Base-by-base conservation (phyloP, 2,329 filamentous ascomycete species). In the Colletotrichum liriopes region DNA sequence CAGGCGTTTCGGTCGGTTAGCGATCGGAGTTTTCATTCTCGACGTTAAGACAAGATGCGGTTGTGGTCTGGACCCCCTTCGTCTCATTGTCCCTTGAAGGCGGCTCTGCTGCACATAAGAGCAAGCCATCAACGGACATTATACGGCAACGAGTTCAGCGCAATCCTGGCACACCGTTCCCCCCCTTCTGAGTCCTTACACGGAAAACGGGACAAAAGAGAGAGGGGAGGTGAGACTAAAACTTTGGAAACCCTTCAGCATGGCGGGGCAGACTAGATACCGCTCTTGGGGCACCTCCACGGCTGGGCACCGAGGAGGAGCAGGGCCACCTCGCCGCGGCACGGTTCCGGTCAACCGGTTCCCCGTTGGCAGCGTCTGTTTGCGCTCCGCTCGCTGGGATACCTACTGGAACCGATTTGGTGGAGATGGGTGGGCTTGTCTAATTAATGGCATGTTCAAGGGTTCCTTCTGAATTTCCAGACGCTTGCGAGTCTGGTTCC, bases 311-410 rank as follows among this genome's bases (percentile, higher is more conserved):
- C 20, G 52, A 60, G 20, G 54, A 41, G 49, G 54, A 41, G 49
- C 61, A 65, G 61, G 52, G 41, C 61, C 51, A 56, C 59, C 45
- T 41, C 35, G 45, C 47, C 67, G 67, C 67, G 67, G 67, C 67
- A 70, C 62, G 37, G 67, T 70, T 55, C 67, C 67, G 67, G 67
- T 32, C 54, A 54, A 54, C 67, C 67, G 67, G 62, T 70, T 69
- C 66, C 66, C 60, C 66, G 60, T 65, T 65, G 26, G 35, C 45
- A 65, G 52, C 61, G 49, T 43, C 60, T 65, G 51, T 65, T 64
- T 69, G 59, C 18, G 29, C 61, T 59, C 47, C 63, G 62, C 62
- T 54, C 41, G 39, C 60, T n/a, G 45, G 60, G 60, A 61, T 63
- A 32, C 9, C 29, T 54, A 37, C 54, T 70, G 62, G 67, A 54